Base-by-base conservation (phyloP, 805 yeast species). In the Zygotorulaspora chibaensis region DNA sequence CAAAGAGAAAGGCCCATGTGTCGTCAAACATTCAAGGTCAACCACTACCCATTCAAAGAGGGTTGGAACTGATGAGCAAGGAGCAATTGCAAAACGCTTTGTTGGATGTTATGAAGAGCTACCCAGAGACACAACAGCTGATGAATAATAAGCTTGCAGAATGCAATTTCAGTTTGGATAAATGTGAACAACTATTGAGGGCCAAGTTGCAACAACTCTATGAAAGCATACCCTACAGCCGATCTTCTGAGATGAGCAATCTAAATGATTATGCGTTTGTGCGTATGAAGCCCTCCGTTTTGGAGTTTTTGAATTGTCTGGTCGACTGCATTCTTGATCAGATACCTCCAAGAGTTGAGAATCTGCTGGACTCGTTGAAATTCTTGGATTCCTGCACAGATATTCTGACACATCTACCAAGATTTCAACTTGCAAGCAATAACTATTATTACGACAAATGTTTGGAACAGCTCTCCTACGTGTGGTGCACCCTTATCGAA, bases 391-490 rank as follows among this genome's bases (percentile, higher is more conserved):
- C 44, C n/a, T 57, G 63, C 15, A 58, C 67, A 2, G 61, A 54
- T 31, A 49, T 63, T 48, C 52, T 63, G n/a, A 38, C 52, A 15
- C 56, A 50, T 29, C 46, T 65, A 33, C 70, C 70, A 18, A 53
- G 63, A 23, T 64, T 66, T 43, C 53, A 55, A 28, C 49, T 64
- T 17, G 61, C 63, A 38, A 56, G 63, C 46, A 65, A 66, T 47
- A 66, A 66, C 43, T 66, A 66, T 47, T 66, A 64, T 46, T 63
- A 63, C 41, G 66, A 64, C 46, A 63, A 62, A 50, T 61, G 68
- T 44, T 47, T 63, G 41, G 69, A 66, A 45, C 68, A 66, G 48
- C 31, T 66, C 17, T 58, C 67, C 20, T 58, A 51, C 38, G 54
- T 63, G 16, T 65, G 67, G 67, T 56, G 58, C 38, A 56, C 62